A percentile compares a stretch with the other conserved stretches of the same genome.
phyloP scores from a whole-genome alignment of 495 filamentous ascomycete genomes.

The Choiromyces venosus region DNA sequence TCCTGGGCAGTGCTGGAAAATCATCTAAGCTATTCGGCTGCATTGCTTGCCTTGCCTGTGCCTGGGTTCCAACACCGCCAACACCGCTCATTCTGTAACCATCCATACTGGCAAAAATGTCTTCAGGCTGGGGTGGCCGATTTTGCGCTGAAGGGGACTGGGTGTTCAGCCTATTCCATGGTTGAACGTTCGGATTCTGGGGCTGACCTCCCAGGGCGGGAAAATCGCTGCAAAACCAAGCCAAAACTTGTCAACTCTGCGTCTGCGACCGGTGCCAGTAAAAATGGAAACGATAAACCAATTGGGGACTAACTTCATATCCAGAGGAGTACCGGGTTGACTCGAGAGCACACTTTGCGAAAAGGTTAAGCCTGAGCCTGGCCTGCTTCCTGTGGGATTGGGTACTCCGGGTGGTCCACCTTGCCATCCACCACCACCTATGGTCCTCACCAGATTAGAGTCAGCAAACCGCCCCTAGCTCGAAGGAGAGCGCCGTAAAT shows the following conservation, averaged over 20 bases:
- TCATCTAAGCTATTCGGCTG: slow-evolving; percentile 36
- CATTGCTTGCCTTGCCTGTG: slow-evolving; percentile 32
- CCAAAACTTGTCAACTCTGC: slow-evolving; percentile 14
- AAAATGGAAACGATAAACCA: not conserved
- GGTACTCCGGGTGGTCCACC: slow-evolving; percentile 40
- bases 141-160: slow-evolving; percentile 35
- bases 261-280: not conserved
- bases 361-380: slow-evolving; percentile 37
- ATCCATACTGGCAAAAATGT: slow-evolving; percentile 36
- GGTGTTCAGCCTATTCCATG: slow-evolving; percentile 41
- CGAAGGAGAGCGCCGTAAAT: slow-evolving; percentile 14
- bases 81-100: slow-evolving; percentile 35
- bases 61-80: slow-evolving; percentile 13
- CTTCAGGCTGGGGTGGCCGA: slow-evolving; percentile 38
- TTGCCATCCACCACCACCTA: slow-evolving; percentile 39
- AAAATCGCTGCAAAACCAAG: slow-evolving; percentile 32
- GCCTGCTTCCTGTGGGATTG: slow-evolving; percentile 34
- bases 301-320: slow-evolving; percentile 29
- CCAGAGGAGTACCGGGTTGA: slow-evolving; percentile 39
- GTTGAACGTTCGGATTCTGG: slow-evolving; percentile 34
- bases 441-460: slow-evolving; percentile 6
- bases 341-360: slow-evolving; percentile 36
- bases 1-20: slow-evolving; percentile 37
- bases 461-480: slow-evolving; percentile 23
- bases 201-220: slow-evolving; percentile 40